Evolutionary conservation across 2,329 filamentous ascomycete species (phyloP).

Genomic region (Fusarium euwallaceae): DNA sequence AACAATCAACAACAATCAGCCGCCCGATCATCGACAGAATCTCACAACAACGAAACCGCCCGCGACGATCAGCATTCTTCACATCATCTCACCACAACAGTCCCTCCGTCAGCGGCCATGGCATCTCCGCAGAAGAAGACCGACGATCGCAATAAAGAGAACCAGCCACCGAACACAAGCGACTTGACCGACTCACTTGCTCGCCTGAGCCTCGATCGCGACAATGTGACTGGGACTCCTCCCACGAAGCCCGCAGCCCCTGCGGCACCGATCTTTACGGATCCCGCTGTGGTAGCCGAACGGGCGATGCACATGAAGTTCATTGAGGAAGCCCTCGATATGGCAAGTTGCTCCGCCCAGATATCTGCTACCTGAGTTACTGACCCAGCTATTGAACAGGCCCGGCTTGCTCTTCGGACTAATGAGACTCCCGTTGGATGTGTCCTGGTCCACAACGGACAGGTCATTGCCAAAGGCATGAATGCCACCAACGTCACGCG

Average conservation of each 20-base stretch:
- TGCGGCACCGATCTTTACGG: constrained; percentile 30
- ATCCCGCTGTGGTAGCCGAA: constrained; percentile 50
- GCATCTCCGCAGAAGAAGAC: constrained; percentile 16
- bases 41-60: neutral
- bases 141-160: constrained; percentile 48
- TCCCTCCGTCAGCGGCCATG: constrained; percentile 35
- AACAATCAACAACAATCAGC: constrained; percentile 11
- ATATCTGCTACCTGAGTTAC: neutral
- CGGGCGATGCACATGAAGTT: constrained; percentile 64
- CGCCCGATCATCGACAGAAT: constrained; percentile 1
- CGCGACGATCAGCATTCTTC: neutral
- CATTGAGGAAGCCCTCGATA: constrained; percentile 87
- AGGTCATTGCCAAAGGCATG: constrained; percentile 90
- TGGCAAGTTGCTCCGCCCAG: constrained; percentile 70
- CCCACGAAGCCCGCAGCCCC: neutral
- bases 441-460: constrained; percentile 85
- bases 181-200: constrained; percentile 30
- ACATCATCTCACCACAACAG: neutral
- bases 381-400: constrained; percentile 63
- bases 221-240: neutral
- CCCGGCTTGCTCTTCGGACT: constrained; percentile 83
- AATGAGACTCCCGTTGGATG: constrained; percentile 98
- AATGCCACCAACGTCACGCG: constrained; percentile 95
- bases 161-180: constrained; percentile 37
- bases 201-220: constrained; percentile 35